Evolutionary conservation across 106 monocot genomes (phyloP).

Genomic region (Iris macrosiphon): DNA sequence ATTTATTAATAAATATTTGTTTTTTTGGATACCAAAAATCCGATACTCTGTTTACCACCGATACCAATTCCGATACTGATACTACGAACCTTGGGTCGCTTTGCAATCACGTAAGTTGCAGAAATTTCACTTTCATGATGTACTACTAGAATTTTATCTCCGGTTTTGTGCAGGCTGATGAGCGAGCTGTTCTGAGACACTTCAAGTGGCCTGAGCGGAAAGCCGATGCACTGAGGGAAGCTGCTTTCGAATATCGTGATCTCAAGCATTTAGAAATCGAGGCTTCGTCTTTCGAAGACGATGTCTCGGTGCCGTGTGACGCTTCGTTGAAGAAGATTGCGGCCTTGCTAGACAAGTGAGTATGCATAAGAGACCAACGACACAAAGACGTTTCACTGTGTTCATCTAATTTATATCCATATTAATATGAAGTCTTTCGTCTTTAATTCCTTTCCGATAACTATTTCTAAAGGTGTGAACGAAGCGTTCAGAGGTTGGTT

Average conservation of each 20-base stretch:
- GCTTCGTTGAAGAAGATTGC: slow-evolving; percentile 50
- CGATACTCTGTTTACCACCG: no score
- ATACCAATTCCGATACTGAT: no score
- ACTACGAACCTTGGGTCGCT: no score
- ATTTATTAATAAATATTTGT: no score
- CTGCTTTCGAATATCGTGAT: slow-evolving; percentile 67
- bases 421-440: no score
- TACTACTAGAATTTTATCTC: no score
- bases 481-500: slow-evolving; percentile 45
- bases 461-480: slow-evolving; percentile 17
- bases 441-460: neutral
- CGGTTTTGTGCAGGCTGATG: slow-evolving; percentile 67
- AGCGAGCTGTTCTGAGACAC: slow-evolving; percentile 92
- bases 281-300: slow-evolving; percentile 40
- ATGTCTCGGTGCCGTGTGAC: slow-evolving; percentile 37
- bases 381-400: no score
- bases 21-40: no score
- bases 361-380: no score
- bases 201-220: slow-evolving; percentile 93
- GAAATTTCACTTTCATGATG: no score
- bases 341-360: slow-evolving; percentile 56
- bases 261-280: slow-evolving; percentile 49
- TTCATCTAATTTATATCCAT: no score
- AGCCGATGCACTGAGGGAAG: slow-evolving; percentile 87
- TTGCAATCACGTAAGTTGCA: no score